These are phyloP conservation scores for Colletotrichum lupini DNA, from an alignment of 2,329 filamentous ascomycete species.

Conservation along the genomic window DNA sequence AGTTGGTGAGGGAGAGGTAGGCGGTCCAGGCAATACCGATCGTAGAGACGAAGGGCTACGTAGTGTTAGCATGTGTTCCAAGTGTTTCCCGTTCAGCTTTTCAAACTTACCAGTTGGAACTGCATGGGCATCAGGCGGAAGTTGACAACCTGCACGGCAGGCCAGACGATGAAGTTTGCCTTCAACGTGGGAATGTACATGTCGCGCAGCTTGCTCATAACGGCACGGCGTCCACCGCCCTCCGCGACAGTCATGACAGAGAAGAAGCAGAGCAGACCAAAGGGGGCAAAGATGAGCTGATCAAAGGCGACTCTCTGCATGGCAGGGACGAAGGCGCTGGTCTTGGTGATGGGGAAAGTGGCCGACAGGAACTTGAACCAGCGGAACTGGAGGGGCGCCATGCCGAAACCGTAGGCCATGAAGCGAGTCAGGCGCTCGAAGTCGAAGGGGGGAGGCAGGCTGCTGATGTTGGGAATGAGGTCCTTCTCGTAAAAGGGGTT, in stretches of 20 bases:
- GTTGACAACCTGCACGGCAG: slow-evolving; percentile 94
- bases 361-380: slow-evolving; percentile 91
- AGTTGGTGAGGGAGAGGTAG: slow-evolving; percentile 92
- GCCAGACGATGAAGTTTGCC: slow-evolving; percentile 96
- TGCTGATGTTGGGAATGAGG: slow-evolving; percentile 71
- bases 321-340: slow-evolving; percentile 77
- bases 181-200: slow-evolving; percentile 95
- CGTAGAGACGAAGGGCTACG: slow-evolving; percentile 92
- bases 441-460: slow-evolving; percentile 85
- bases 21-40: slow-evolving; percentile 98
- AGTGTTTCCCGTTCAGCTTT: background rate
- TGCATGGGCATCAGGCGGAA: slow-evolving; percentile 95
- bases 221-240: slow-evolving; percentile 84
- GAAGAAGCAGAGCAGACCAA: slow-evolving; percentile 90
- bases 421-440: slow-evolving; percentile 95
- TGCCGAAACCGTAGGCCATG: slow-evolving; percentile 96
- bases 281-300: slow-evolving; percentile 91
- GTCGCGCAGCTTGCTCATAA: slow-evolving; percentile 87
- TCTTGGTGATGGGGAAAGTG: slow-evolving; percentile 87
- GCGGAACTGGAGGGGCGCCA: slow-evolving; percentile 94
- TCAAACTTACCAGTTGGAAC: slow-evolving; percentile 86
- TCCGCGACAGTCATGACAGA: slow-evolving; percentile 96
- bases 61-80: slow-evolving; percentile 8
- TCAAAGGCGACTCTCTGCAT: slow-evolving; percentile 93
- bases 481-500: slow-evolving; percentile 75